Base-by-base conservation (phyloP, 108 stramenopile genomes). In the Pseudonitzschia multistriata region DNA sequence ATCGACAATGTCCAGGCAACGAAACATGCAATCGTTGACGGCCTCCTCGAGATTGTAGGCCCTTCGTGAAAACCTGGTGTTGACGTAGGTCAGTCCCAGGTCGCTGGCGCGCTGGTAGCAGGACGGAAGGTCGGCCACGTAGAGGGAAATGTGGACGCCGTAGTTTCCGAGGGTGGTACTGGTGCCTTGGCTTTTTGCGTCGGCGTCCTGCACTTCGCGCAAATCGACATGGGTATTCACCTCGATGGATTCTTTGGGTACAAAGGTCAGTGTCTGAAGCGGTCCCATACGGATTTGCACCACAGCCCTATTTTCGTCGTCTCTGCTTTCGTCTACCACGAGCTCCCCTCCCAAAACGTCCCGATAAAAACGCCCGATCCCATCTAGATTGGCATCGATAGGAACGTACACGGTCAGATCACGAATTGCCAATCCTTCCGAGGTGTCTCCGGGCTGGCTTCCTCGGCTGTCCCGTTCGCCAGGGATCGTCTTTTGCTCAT, bases 1-100 rank as follows among this genome's bases (percentile, higher is more conserved):
- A 53, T 89, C 83, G 40, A 86, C 67, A 59, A 89, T 81, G 65
- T 89, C 66, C 54, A 81, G 74, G 73, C 87, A 90, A 25, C 86
- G 84, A 67, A 90, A 85, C 60, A 71, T 84, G 73, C 59, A 80
- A 71, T 59, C 67, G 49, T 53, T 62, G 29, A 47, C 57, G 80
- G 36, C 79, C 79, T 60, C 64, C 61, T 49, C 55, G 49, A 49
- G 68, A 33, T 67, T 74, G 33, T 34, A 69, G 13, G 45, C 65
- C 73, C 61, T 64, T 71, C 83, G 24, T 57, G 33, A 71, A 56
- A 85, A 85, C 6, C 79, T 55, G 19, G 83, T 68, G 73, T 86
- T 86, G 42, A 79, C 78, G 73, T 79, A 83, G 19, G 84, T 47
- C 22, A 83, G 31, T n/a, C 62, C 73, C 24, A 73, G 70, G 25